A percentile compares a stretch with the other conserved stretches of the same genome.
phyloP scores from a whole-genome alignment of 2,329 filamentous ascomycete species.

The Cercospora canescens region DNA sequence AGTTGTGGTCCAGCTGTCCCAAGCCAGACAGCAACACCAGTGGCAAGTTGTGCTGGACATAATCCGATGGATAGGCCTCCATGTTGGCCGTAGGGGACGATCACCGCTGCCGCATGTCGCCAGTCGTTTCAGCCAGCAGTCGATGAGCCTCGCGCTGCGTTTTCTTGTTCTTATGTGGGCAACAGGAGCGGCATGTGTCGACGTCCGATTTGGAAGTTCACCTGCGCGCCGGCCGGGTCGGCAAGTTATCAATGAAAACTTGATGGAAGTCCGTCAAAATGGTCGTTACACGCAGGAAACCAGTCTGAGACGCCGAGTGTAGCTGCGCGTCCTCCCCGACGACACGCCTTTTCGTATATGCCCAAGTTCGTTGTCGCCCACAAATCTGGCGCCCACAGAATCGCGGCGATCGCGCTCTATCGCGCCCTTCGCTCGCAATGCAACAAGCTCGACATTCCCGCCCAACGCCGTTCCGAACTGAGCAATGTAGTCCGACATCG shows the following conservation, averaged over 20 bases:
- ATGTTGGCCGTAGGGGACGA: slow-evolving; percentile 46
- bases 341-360: slow-evolving; percentile 17
- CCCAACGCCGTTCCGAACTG: slow-evolving; percentile 38
- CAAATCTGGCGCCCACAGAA: slow-evolving; percentile 51
- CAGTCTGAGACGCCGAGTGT: background rate
- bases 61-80: slow-evolving; percentile 78
- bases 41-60: slow-evolving; percentile 84
- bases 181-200: background rate
- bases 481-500: slow-evolving; percentile 60
- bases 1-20: slow-evolving; percentile 41
- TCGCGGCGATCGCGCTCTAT: slow-evolving; percentile 69
- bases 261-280: background rate
- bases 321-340: background rate
- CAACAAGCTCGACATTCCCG: slow-evolving; percentile 15
- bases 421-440: slow-evolving; percentile 63
- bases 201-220: background rate
- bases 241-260: background rate
- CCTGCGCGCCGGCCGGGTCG: background rate
- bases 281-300: background rate
- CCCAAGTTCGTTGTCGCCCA: slow-evolving; percentile 38
- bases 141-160: background rate
- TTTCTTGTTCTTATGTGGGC: background rate
- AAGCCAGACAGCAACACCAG: slow-evolving; percentile 81
- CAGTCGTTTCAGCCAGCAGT: no score
- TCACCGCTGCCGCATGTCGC: slow-evolving; percentile 1